Evolutionary conservation across 2,329 filamentous ascomycete species (phyloP), one percentile per base, ranked within the genome.

Genomic region (Raffaelea ambrosiae): DNA sequence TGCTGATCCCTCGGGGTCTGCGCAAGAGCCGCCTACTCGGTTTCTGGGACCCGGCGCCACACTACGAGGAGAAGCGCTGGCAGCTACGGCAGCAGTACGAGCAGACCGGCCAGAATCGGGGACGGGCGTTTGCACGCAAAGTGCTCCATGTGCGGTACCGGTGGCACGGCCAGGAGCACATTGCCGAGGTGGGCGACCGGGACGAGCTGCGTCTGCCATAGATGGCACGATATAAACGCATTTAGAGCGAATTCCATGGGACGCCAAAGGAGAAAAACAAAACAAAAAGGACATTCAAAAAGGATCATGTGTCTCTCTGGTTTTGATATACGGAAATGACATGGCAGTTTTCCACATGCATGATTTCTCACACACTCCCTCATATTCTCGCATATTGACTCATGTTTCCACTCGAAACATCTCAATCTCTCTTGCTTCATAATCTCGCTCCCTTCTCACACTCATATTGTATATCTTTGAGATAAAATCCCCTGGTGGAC

Each of bases 41-140:
- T 1, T 76, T 76, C 56, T 75, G 72, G 68, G 73, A 76, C 48
- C 72, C 72, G 16, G 66, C 65, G 13, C 73, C 71, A 5, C 57
- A 57, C 29, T 54, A 46, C 42, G 36, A 31, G 19, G 13, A 19
- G 19, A 44, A 40, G 18, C 45, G 41, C 31, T 36, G 42, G 21
- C 44, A 40, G 14, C 16, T 22, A 11, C 44, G 41, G 18, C 33
- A 4, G 20, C 22, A 4, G 20, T 9, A 13, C 29, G 3, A 18
- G 10, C 3, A 11, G 31, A 9, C 3, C 5, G 1, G 20, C 18
- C 14, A 38, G 13, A 38, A 42, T 13, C 47, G 38, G 2, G 35
- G 14, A 16, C 35, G 35, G 14, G 18, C 18, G 8, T 19, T n/a
- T 38, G 45, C 48, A 19, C 9, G n/a, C 19, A 76, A 76, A 63